Evolutionary conservation across 441 rosid genomes (phyloP).

Genomic region (Gossypium gossypioides): DNA sequence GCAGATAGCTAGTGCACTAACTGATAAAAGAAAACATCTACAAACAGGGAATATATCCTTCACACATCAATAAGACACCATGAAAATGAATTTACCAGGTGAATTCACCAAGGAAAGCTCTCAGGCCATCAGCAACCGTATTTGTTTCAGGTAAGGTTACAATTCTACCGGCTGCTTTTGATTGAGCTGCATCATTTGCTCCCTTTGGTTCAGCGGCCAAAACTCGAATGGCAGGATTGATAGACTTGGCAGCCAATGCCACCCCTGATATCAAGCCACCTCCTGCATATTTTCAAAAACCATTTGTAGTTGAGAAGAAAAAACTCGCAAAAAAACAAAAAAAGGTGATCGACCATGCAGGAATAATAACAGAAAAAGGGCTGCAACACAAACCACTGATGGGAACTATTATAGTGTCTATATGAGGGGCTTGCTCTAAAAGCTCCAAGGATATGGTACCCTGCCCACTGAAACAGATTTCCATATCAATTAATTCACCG

Average conservation of each 20-base stretch:
- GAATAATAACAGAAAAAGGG: not conserved
- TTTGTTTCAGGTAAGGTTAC: conserved; percentile 54
- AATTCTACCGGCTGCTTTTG: conserved; percentile 63
- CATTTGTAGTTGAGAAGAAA: not conserved
- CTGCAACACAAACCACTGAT: conserved; percentile 51
- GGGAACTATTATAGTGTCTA: conserved; percentile 68
- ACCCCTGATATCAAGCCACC: conserved; percentile 84
- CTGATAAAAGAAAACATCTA: not conserved
- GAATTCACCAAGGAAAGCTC: conserved; percentile 71
- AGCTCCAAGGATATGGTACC: conserved; percentile 78
- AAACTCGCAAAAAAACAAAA: not conserved
- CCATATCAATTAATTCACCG: not conserved
- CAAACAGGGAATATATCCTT: not conserved
- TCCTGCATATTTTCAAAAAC: conserved; percentile 29
- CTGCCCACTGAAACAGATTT: conserved; percentile 56
- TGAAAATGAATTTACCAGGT: conserved; percentile 49
- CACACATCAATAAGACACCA: not conserved
- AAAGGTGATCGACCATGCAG: not conserved
- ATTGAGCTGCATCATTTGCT: conserved; percentile 80
- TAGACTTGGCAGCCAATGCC: conserved; percentile 80
- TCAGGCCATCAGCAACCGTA: conserved; percentile 77
- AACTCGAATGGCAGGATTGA: conserved; percentile 64
- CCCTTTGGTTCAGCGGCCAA: conserved; percentile 85
- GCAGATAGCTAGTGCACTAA: not conserved
- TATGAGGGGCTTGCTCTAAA: conserved; percentile 56